A percentile compares a stretch with the other conserved stretches of the same genome.
phyloP scores from a whole-genome alignment of 1,284 basidiomycete species.

The Ustilago loliicola region DNA sequence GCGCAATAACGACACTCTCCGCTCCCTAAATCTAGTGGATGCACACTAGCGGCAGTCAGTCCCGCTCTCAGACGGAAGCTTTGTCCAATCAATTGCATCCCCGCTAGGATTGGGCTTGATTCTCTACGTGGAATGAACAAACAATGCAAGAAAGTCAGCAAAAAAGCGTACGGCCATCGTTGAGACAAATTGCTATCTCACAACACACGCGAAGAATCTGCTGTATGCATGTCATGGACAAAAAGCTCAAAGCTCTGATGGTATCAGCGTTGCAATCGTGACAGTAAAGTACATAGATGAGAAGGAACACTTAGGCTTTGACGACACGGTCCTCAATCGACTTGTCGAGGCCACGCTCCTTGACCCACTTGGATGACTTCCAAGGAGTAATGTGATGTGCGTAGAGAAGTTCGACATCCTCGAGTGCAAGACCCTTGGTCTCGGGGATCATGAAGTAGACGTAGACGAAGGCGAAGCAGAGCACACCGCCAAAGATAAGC shows the following conservation, averaged over 20 bases:
- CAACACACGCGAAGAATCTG: neutral
- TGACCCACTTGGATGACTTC: conserved; percentile 43
- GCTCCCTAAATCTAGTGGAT: no score
- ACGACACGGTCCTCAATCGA: conserved; percentile 30
- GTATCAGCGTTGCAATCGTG: conserved; percentile 5
- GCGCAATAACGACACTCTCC: no score
- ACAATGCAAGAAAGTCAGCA: no score
- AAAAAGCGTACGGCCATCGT: no score
- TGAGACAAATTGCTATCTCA: no score
- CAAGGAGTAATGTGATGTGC: conserved; percentile 40
- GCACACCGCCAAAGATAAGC: conserved; percentile 78
- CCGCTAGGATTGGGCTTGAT: no score
- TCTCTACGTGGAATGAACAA: no score
- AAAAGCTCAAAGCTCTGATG: neutral
- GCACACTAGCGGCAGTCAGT: no score
- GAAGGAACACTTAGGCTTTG: conserved; percentile 12
- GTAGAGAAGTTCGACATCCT: conserved; percentile 75
- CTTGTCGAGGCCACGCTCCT: conserved; percentile 35
- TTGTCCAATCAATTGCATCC: no score
- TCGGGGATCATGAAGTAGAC: conserved; percentile 80
- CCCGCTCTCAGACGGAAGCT: neutral
- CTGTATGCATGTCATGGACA: neutral
- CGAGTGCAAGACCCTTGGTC: conserved; percentile 80
- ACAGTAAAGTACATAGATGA: conserved; percentile 7
- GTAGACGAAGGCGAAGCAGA: conserved; percentile 72